Percentiles rank a stretch among this genome's conserved stretches.
phyloP scores from a whole-genome alignment of 345 rosid species.

The Adansonia digitata region DNA sequence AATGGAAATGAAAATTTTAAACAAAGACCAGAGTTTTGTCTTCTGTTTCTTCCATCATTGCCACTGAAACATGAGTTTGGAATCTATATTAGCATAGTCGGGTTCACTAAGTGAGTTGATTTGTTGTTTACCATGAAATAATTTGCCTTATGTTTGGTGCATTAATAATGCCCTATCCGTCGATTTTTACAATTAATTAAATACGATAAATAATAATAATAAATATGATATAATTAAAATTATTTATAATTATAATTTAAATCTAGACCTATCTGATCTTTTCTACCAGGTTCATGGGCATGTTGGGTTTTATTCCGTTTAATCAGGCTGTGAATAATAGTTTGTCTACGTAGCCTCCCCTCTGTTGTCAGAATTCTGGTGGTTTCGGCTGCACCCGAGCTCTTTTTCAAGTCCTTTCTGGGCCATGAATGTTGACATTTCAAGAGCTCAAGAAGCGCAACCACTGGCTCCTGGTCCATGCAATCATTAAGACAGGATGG shows the following conservation, averaged over 20 bases:
- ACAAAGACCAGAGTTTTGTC: not conserved
- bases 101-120: not conserved
- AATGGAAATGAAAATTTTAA: not conserved
- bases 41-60: not conserved
- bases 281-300: constrained; percentile 17
- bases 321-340: not conserved
- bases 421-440: not conserved
- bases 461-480: not conserved
- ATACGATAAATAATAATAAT: no score
- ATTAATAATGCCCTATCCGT: no score
- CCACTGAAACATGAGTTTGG: no score
- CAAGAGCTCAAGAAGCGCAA: not conserved
- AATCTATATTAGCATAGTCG: no score
- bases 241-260: no score
- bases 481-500: not conserved
- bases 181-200: no score
- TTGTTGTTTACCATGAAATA: no score
- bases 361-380: not conserved
- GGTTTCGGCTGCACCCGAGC: not conserved
- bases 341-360: not conserved
- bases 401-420: not conserved
- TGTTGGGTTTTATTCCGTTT: not conserved
- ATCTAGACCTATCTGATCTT: not conserved
- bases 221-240: no score
- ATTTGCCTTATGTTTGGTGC: no score